Conservation (phyloP, 2,329 filamentous ascomycete species). For the Lachnellula hyalina region DNA sequence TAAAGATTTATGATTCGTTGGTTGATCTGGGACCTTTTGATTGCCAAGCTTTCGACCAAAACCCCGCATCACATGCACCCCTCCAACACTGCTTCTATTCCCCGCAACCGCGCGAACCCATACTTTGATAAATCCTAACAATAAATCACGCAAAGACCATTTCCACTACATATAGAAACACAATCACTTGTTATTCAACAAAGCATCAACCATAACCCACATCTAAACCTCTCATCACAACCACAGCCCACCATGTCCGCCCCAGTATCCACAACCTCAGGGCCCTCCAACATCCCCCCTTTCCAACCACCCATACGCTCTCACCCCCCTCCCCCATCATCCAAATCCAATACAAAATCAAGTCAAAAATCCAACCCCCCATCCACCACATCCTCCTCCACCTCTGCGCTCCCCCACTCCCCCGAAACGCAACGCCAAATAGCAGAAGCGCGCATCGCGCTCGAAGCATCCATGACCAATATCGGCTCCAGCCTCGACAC, state of each 20-base stretch:
- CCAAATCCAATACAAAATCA: constrained; percentile 3
- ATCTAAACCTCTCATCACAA: background rate
- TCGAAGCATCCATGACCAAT: constrained; percentile 46
- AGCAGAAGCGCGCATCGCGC: constrained; percentile 51
- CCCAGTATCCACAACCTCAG: constrained; percentile 5
- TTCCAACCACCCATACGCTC: constrained; percentile 1
- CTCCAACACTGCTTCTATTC: background rate
- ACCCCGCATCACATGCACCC: background rate
- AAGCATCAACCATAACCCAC: background rate
- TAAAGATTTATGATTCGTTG: background rate
- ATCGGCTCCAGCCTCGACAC: constrained; percentile 66
- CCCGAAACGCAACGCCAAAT: constrained; percentile 34
- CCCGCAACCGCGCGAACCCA: no score
- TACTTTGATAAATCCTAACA: no score
- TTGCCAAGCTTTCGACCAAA: background rate
- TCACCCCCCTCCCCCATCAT: constrained; percentile 1
- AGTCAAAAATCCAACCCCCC: no score
- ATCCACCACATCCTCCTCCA: background rate
- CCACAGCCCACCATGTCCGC: constrained; percentile 8
- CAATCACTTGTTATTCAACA: background rate
- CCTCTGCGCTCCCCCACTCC: constrained; percentile 11
- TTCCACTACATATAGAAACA: no score
- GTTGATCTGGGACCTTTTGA: background rate
- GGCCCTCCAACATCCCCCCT: constrained; percentile 1
- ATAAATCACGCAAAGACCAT: no score